Conservation (phyloP, 1,284 basidiomycete genomes). For the Malassezia obtusa region DNA sequence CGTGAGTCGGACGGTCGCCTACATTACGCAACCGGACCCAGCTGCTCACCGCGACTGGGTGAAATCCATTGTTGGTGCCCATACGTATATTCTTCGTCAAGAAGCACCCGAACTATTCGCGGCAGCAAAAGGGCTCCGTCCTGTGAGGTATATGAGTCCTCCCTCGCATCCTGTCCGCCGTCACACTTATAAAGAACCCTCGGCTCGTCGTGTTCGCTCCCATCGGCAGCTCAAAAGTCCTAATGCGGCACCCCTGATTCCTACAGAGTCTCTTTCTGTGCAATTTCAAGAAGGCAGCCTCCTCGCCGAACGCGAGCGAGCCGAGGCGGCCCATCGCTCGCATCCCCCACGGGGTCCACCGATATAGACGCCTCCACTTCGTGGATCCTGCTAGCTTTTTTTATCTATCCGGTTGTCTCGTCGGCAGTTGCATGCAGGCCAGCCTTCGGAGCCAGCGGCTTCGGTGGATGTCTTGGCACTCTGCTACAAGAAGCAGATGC, state of each 20-base stretch:
- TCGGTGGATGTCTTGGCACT: too few species aligned
- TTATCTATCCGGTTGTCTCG: too few species aligned
- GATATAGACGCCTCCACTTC: background rate
- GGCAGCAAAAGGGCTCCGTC: background rate
- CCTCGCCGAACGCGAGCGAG: background rate
- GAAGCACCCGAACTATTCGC: constrained; percentile 37
- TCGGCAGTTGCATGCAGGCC: too few species aligned
- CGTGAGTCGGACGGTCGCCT: constrained; percentile 32
- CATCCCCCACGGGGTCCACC: background rate
- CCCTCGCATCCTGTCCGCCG: background rate
- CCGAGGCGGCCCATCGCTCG: background rate
- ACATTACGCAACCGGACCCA: constrained; percentile 34
- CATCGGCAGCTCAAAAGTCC: background rate
- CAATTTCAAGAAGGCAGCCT: constrained; percentile 15
- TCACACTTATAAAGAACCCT: background rate
- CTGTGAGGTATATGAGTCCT: background rate
- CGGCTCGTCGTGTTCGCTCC: background rate
- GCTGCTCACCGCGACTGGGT: constrained; percentile 45
- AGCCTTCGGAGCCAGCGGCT: too few species aligned
- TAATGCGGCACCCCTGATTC: background rate
- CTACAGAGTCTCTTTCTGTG: background rate
- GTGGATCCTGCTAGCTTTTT: background rate
- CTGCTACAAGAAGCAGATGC: too few species aligned
- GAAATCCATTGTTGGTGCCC: constrained; percentile 32
- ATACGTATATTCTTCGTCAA: constrained; percentile 41